Conservation (phyloP, 139 green algal species). For the Volvox reticuliferus region DNA sequence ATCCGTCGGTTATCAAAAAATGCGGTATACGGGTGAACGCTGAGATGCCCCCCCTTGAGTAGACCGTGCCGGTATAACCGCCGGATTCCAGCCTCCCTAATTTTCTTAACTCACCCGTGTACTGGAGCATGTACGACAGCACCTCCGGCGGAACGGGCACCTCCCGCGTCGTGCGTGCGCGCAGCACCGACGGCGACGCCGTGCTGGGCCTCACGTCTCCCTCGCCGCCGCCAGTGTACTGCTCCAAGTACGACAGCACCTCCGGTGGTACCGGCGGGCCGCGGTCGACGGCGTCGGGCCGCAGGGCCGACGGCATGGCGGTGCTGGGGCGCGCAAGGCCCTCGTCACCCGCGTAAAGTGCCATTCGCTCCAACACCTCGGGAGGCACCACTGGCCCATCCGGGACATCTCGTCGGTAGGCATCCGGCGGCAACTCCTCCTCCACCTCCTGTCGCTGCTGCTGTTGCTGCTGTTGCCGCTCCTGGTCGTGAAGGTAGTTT, state of each 20-base stretch:
- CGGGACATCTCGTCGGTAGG: neutral
- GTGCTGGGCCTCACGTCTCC: conserved; percentile 21
- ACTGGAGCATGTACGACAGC: conserved; percentile 45
- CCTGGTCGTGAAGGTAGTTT: neutral
- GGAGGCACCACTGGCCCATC: conserved; percentile 27
- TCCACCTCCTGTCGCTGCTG: neutral
- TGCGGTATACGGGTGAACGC: no score
- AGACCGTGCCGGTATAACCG: no score
- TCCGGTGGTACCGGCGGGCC: conserved; percentile 36
- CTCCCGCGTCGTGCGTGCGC: neutral
- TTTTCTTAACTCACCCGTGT: conserved; percentile 17
- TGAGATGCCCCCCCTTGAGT: no score
- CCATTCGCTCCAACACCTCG: conserved; percentile 30
- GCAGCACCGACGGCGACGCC: conserved; percentile 36
- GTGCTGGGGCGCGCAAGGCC: conserved; percentile 39
- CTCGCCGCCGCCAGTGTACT: conserved; percentile 44
- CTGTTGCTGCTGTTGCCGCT: neutral
- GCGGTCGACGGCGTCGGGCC: neutral
- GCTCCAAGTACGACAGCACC: conserved; percentile 46
- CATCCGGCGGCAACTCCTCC: no score
- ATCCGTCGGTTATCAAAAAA: no score
- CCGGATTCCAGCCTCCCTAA: no score
- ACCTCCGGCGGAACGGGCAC: conserved; percentile 43
- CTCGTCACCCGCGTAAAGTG: conserved; percentile 35
- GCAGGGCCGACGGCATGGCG: conserved; percentile 25